These are phyloP conservation scores for Adansonia gregorii DNA, from an alignment of 441 rosid genomes.

Conservation along the genomic window DNA sequence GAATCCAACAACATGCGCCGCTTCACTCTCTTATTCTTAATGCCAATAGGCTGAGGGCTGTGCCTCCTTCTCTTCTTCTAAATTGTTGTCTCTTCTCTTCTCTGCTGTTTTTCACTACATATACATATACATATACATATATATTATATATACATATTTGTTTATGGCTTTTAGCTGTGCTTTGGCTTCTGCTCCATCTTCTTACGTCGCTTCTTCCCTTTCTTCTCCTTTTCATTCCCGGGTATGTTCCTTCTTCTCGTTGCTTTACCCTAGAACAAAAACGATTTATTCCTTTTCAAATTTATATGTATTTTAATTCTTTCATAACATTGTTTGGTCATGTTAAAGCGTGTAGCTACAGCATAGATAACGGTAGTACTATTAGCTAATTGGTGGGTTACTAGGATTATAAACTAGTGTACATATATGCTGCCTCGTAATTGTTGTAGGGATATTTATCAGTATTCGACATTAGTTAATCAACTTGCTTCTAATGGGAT, in stretches of 20 bases:
- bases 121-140: not conserved
- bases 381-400: not conserved
- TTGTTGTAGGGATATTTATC: not conserved
- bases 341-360: not conserved
- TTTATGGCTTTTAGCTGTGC: slow-evolving; percentile 50
- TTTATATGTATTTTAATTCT: no score
- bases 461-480: not conserved
- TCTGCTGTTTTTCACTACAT: not conserved
- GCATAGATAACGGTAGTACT: not conserved
- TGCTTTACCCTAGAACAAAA: not conserved
- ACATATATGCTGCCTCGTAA: not conserved
- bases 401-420: not conserved
- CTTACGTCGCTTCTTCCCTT: slow-evolving; percentile 47
- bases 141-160: not conserved
- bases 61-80: no score
- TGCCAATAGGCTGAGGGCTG: not conserved
- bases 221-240: slow-evolving; percentile 47
- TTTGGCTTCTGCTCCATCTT: slow-evolving; percentile 50
- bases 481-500: not conserved
- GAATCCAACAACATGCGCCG: slow-evolving; percentile 27
- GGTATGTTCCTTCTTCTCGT: slow-evolving; percentile 42
- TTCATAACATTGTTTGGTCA: not conserved
- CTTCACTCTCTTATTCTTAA: slow-evolving; percentile 2
- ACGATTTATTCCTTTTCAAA: not conserved
- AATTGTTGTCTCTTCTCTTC: not conserved